Conservation (phyloP, 2,329 filamentous ascomycete species). For the Coniochaeta sp. region DNA sequence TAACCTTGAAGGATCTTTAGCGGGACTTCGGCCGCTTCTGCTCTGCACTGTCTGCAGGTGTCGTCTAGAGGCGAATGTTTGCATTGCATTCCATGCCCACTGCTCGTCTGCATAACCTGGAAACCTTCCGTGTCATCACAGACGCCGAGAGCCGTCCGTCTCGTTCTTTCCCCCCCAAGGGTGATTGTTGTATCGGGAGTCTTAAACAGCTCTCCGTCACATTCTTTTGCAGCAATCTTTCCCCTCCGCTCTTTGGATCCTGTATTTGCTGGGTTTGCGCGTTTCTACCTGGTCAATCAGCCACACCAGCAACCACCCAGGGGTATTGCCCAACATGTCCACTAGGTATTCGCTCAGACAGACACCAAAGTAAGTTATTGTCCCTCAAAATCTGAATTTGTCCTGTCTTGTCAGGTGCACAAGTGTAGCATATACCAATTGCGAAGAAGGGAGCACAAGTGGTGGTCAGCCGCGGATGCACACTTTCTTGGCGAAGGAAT, state of each 20-base stretch:
- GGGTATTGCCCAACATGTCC: slow-evolving; percentile 14
- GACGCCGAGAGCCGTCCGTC: background rate
- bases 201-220: background rate
- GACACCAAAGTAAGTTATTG: slow-evolving; percentile 20
- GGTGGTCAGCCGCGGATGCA: background rate
- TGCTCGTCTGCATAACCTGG: background rate
- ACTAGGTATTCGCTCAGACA: slow-evolving; percentile 22
- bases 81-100: too few relatives aligned
- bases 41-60: too few relatives aligned
- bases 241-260: background rate
- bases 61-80: background rate
- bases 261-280: background rate
- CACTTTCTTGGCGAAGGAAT: background rate
- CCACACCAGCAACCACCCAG: background rate
- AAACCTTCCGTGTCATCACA: background rate
- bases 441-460: background rate
- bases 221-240: background rate
- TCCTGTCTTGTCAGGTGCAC: background rate
- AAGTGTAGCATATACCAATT: background rate
- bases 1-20: background rate
- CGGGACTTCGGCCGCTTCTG: background rate
- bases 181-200: background rate
- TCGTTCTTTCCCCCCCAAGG: background rate
- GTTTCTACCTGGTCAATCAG: background rate
- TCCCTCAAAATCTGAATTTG: background rate